A percentile compares a stretch with the other conserved stretches of the same genome.
Conservation (phyloP, 192 early-diverging fungal species). For the Rhizoclosmatium sp. region DNA sequence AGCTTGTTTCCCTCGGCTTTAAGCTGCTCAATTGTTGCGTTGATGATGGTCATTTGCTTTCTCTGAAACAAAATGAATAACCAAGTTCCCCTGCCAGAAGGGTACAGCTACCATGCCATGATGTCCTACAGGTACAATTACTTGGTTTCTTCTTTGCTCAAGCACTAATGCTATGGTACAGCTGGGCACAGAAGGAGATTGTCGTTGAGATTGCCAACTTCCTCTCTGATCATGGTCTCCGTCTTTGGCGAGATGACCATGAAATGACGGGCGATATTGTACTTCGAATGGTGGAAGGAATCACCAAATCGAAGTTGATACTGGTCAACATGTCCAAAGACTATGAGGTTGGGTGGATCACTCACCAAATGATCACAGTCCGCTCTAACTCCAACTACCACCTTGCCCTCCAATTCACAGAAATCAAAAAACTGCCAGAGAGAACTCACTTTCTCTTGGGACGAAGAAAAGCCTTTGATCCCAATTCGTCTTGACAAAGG, state of each 20-base stretch:
- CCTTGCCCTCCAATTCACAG: background rate
- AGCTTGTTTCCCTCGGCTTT: background rate
- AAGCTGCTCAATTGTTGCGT: background rate
- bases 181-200: background rate
- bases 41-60: background rate
- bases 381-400: background rate
- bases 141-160: background rate
- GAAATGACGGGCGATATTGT: too few relatives aligned
- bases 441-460: conserved; percentile 15
- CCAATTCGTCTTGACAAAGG: conserved; percentile 29
- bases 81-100: background rate
- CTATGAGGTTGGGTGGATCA: too few relatives aligned
- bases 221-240: too few relatives aligned
- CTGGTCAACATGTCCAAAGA: background rate
- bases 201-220: background rate
- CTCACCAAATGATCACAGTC: background rate
- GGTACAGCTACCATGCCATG: background rate
- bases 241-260: too few relatives aligned
- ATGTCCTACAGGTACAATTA: background rate
- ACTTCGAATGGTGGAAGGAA: background rate
- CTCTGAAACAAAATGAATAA: background rate
- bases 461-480: conserved; percentile 19
- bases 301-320: background rate
- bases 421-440: background rate
- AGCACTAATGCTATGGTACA: background rate